Evolutionary conservation across 768 basidiomycete species (phyloP).

Genomic region (Tricholomella constricta): DNA sequence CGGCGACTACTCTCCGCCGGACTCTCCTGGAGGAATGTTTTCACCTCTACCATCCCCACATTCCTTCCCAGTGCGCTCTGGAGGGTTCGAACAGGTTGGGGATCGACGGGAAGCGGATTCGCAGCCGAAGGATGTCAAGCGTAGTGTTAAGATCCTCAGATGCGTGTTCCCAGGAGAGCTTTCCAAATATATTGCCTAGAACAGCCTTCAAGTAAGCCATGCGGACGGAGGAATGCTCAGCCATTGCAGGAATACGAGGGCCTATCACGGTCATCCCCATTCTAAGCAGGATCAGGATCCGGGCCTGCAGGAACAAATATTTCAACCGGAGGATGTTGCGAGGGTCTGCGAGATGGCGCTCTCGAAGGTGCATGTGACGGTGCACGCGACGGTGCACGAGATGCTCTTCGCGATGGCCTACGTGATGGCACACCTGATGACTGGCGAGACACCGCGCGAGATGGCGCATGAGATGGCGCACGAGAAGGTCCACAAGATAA

Average conservation of each 20-base stretch:
- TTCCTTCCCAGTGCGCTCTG: conserved; percentile 42
- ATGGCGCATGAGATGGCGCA: no score
- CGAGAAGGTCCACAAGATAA: no score
- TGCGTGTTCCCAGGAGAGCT: background rate
- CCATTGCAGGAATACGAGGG: background rate
- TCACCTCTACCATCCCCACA: conserved; percentile 43
- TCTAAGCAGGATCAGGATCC: no score
- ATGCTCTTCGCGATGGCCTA: no score
- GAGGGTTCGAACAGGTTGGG: conserved; percentile 1
- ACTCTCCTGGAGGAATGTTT: conserved; percentile 40
- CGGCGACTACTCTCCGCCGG: conserved; percentile 46
- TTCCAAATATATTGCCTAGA: background rate
- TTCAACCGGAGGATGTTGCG: no score
- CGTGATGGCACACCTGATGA: no score
- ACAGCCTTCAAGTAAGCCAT: background rate
- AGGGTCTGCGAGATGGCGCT: no score
- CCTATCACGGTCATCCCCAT: no score
- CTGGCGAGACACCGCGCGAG: no score
- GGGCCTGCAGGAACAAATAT: no score
- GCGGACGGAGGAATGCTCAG: background rate
- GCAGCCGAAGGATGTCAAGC: background rate
- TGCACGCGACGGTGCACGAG: no score
- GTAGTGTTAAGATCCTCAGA: background rate
- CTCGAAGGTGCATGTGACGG: no score
- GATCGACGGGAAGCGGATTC: background rate